Evolutionary conservation across 495 filamentous ascomycete species (phyloP).

Genomic region (Neurospora africana): DNA sequence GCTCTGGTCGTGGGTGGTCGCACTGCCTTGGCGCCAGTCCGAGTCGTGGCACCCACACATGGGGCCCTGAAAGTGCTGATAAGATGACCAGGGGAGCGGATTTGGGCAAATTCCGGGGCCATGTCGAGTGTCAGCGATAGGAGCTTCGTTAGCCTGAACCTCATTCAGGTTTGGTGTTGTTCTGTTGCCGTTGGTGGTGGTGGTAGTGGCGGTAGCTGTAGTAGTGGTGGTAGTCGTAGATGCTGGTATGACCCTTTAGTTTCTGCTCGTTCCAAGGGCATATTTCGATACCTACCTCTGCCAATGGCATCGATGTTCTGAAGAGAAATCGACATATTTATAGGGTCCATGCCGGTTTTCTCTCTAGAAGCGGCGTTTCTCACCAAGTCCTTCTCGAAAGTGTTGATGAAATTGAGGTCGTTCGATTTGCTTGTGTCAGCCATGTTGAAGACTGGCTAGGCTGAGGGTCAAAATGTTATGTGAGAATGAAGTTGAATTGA

Average conservation of each 20-base stretch:
- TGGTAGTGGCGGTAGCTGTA: not conserved
- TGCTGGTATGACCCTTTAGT: not conserved
- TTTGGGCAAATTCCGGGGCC: not conserved
- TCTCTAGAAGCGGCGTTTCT: not conserved
- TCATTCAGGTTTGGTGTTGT: not conserved
- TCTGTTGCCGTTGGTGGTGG: not conserved
- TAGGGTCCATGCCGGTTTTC: not conserved
- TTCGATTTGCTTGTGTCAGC: not conserved
- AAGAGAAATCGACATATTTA: not conserved
- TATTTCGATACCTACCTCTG: not conserved
- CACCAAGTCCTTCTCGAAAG: not conserved
- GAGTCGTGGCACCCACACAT: not conserved
- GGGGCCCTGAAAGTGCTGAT: not conserved
- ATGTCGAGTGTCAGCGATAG: not conserved
- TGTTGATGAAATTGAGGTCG: not conserved
- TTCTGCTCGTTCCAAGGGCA: not conserved
- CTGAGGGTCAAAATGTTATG: not conserved
- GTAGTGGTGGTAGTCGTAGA: not conserved
- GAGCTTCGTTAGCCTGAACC: not conserved
- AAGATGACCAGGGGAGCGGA: not conserved
- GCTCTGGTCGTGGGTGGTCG: not conserved
- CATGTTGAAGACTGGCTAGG: not conserved
- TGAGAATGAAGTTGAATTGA: not conserved
- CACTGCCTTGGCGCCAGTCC: not conserved
- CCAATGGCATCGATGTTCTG: not conserved